A percentile compares a stretch with the other conserved stretches of the same genome.
Conservation (phyloP, 176 grass and related monocot species). For the Oryza nivara region DNA sequence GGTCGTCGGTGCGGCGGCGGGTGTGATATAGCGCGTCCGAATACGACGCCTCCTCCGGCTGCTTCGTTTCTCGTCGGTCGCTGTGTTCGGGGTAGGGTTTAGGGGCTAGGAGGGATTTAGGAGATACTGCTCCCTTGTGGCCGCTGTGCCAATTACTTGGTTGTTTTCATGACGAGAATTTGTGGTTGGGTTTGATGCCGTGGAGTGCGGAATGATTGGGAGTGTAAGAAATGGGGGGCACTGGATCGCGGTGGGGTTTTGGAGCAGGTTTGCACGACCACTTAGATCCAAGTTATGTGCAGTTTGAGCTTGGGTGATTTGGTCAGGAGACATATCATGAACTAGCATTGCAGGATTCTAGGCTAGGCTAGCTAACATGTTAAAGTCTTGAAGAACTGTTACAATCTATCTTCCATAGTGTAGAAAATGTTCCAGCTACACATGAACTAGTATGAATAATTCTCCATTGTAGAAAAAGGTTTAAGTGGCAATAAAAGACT, state of each 20-base stretch:
- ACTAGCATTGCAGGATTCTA: not conserved
- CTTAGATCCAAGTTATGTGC: not conserved
- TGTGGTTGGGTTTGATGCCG: not conserved
- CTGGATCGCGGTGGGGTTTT: not conserved
- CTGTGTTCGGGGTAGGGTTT: constrained; percentile 16
- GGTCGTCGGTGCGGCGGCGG: no score
- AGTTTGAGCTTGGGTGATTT: not conserved
- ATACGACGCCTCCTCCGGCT: not conserved
- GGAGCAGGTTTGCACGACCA: not conserved
- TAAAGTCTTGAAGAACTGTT: not conserved
- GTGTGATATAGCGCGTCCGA: not conserved
- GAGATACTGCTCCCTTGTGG: not conserved
- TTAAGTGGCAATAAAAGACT: not conserved
- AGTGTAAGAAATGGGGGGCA: constrained; percentile 10
- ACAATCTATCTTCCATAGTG: not conserved
- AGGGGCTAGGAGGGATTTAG: not conserved
- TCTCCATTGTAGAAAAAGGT: not conserved
- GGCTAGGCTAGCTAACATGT: not conserved
- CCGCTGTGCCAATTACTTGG: not conserved
- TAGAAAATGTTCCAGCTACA: not conserved
- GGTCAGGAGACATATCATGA: not conserved
- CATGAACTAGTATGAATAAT: not conserved
- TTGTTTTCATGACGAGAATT: not conserved
- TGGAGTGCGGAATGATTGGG: not conserved
- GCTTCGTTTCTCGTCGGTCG: not conserved